These are phyloP conservation scores for Penicillium roqueforti DNA, from an alignment of 495 filamentous ascomycete species.

Conservation along the genomic window DNA sequence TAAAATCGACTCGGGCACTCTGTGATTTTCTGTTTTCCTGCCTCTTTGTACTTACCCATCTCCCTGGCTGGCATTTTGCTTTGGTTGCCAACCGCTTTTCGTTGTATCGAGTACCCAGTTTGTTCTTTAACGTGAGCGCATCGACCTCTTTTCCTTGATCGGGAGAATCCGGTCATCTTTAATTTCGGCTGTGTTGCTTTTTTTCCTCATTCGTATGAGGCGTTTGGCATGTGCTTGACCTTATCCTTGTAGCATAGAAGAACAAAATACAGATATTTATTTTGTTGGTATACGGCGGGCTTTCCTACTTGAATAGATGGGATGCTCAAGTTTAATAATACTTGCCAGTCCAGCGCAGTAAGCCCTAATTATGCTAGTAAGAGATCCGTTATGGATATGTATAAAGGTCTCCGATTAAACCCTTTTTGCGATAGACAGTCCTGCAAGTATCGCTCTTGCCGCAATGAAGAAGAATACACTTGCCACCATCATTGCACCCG, in stretches of 20 bases:
- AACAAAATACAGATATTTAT: slow-evolving; percentile 12
- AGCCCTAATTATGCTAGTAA: not conserved
- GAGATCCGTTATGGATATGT: not conserved
- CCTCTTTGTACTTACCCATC: slow-evolving; percentile 20
- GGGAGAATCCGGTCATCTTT: slow-evolving; percentile 12
- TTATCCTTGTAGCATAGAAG: slow-evolving; percentile 32
- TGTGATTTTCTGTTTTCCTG: slow-evolving; percentile 12
- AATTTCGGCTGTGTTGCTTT: slow-evolving; percentile 22
- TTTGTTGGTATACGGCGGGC: not conserved
- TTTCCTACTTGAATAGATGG: too few species aligned
- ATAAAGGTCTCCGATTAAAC: not conserved
- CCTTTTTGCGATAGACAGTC: slow-evolving; percentile 1
- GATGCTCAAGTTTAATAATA: too few species aligned
- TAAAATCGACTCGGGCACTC: slow-evolving; percentile 31
- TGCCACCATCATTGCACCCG: slow-evolving; percentile 13
- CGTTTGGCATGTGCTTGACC: slow-evolving; percentile 28
- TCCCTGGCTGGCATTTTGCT: slow-evolving; percentile 18
- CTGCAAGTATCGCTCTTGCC: slow-evolving; percentile 5
- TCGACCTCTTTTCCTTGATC: slow-evolving; percentile 18
- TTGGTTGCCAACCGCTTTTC: slow-evolving; percentile 16
- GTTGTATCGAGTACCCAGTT: slow-evolving; percentile 29
- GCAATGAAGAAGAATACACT: slow-evolving; percentile 9
- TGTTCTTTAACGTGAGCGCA: slow-evolving; percentile 34
- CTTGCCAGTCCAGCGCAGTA: not conserved
- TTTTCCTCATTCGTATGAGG: slow-evolving; percentile 16